phyloP scores from a whole-genome alignment of 2,329 filamentous ascomycete genomes.

The Fusarium verrucosum region DNA sequence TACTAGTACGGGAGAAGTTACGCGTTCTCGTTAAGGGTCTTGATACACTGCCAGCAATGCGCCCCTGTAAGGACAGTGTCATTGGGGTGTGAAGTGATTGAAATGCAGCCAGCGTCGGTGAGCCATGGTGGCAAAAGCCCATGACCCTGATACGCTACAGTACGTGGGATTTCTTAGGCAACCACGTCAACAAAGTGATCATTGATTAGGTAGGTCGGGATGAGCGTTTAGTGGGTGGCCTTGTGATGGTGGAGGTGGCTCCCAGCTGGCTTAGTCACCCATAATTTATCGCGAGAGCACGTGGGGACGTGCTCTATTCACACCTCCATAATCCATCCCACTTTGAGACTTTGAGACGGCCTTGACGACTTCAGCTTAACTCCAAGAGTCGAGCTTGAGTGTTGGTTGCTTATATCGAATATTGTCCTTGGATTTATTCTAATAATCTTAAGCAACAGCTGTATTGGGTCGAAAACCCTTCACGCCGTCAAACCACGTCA shows the following conservation, averaged over 20 bases:
- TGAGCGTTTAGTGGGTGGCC: conserved; percentile 25
- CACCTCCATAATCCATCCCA: conserved; percentile 42
- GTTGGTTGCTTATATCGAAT: neutral
- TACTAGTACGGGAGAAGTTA: conserved; percentile 28
- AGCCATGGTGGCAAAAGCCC: conserved; percentile 41
- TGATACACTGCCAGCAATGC: conserved; percentile 45
- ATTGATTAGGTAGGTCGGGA: conserved; percentile 16
- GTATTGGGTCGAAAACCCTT: neutral
- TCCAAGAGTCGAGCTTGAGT: conserved; percentile 4
- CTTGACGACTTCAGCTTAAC: conserved; percentile 26
- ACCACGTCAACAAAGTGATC: conserved; percentile 43
- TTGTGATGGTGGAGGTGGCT: conserved; percentile 6
- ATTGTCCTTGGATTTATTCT: neutral
- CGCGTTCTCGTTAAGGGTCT: conserved; percentile 34
- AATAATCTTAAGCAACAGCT: neutral
- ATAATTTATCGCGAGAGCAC: conserved; percentile 44
- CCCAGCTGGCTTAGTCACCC: conserved; percentile 49
- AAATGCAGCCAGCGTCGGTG: conserved; percentile 29
- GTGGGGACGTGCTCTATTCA: conserved; percentile 45
- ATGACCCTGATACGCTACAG: conserved; percentile 36
- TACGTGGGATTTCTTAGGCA: conserved; percentile 43
- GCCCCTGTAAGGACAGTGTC: conserved; percentile 27
- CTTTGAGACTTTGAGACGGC: conserved; percentile 34
- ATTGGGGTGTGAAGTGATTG: conserved; percentile 32
- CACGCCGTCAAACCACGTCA: conserved; percentile 1